Percentiles rank a stretch among this genome's conserved stretches.
phyloP scores from a whole-genome alignment of 192 early-diverging fungal species.

The Borealophlyctis nickersoniae region DNA sequence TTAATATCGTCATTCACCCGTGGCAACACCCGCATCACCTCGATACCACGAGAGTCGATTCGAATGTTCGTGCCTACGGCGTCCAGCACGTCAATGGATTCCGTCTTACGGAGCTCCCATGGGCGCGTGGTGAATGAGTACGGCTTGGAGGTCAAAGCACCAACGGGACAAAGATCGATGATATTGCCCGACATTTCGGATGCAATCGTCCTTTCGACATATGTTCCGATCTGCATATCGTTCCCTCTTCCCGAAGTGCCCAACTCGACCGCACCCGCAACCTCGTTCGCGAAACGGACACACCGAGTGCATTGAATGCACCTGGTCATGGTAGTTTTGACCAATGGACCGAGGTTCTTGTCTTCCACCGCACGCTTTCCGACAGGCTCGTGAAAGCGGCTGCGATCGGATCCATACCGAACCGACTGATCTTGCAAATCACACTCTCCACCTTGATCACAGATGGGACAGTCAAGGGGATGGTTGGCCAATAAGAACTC shows the following conservation, averaged over 20 bases:
- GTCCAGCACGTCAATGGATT: constrained; percentile 92
- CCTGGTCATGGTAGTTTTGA: constrained; percentile 95
- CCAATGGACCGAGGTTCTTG: constrained; percentile 94
- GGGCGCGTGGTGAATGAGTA: constrained; percentile 91
- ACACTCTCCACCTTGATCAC: constrained; percentile 99
- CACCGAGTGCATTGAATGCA: constrained; percentile 99
- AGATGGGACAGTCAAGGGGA: constrained; percentile 95
- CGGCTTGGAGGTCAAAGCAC: constrained; percentile 95
- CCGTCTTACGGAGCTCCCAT: constrained; percentile 96
- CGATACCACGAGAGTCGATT: constrained; percentile 90
- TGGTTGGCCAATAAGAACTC: constrained; percentile 94
- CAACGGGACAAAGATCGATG: constrained; percentile 97
- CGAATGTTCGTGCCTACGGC: constrained; percentile 95
- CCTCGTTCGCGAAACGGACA: constrained; percentile 97
- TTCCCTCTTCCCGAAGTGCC: constrained; percentile 95
- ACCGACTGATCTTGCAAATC: constrained; percentile 98
- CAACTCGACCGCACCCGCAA: constrained; percentile 91
- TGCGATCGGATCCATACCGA: constrained; percentile 92
- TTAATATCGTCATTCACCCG: constrained; percentile 97
- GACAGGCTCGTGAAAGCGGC: constrained; percentile 75
- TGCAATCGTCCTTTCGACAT: constrained; percentile 80
- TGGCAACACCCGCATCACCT: constrained; percentile 95
- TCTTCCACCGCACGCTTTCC: constrained; percentile 97
- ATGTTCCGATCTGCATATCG: constrained; percentile 98
- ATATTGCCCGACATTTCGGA: constrained; percentile 98